Base-by-base conservation (phyloP, 345 rosid genomes). In the Gynandropsis gynandra region DNA sequence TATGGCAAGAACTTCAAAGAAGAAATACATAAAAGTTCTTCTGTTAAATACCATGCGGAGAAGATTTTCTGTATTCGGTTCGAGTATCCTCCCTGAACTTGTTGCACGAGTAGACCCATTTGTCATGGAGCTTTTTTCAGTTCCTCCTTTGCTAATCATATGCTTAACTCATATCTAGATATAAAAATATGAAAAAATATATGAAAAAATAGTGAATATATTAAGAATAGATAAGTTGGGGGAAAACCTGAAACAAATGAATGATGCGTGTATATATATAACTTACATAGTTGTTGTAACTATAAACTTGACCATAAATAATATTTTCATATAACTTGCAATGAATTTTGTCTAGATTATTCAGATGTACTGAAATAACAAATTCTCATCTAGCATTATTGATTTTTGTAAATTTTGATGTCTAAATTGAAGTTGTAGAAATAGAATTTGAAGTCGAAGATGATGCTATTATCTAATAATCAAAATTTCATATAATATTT, bases 211-310 rank as follows among this genome's bases (percentile, higher is more conserved):
- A 13, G 4, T 9, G 14, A 50, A 58, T 9, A 4, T 8, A 18
- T 37, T 9, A 62, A 44, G 17, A 45, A 10, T 11, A 50, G 24
- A n/a, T n/a, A 9, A 8, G 53, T 24, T 24, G 5, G 29, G 29
- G n/a, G 35, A 36, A 40, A 66, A 49, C 41, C 48, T 20, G 19
- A 49, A 54, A 64, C 7, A 41, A 16, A 33, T 45, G 54, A 20
- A 43, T n/a, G 48, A 35, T 31, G 16, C 51, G n/a, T 41, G 44
- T 27, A 15, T 46, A 31, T 13, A 47, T 46, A 52, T 9, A 64
- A 62, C 95, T 80, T 76, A 92, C 98, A 66, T 82, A 92, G 66
- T 92, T 95, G n/a, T 86, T 73, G 72, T 92, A 92, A 61, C 82
- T 82, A 62, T 92, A 92, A 72, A n/a, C n/a, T n/a, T n/a, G n/a